Evolutionary conservation across 1,139 yeast genomes (phyloP).

Genomic region (Yamadazyma sp.): DNA sequence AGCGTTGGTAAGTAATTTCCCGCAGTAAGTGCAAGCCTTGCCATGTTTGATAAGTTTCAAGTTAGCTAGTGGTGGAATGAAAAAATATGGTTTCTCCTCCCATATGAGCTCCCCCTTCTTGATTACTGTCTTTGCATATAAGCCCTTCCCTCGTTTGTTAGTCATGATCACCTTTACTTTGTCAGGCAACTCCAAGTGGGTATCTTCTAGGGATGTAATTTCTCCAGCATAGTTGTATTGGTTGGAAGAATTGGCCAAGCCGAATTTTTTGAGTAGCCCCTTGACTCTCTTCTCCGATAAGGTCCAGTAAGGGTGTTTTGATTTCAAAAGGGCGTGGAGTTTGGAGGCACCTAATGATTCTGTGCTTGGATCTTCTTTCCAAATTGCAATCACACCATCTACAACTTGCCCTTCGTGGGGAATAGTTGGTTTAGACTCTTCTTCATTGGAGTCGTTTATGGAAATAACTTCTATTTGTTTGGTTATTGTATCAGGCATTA

Average conservation of each 20-base stretch:
- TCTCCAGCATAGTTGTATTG: slow-evolving; percentile 51
- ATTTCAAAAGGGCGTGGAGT: slow-evolving; percentile 51
- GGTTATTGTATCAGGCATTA: slow-evolving; percentile 8
- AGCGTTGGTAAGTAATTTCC: slow-evolving; percentile 50
- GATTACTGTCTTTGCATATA: slow-evolving; percentile 45
- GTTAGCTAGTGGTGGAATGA: slow-evolving; percentile 72
- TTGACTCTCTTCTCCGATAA: slow-evolving; percentile 60
- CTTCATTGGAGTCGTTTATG: slow-evolving; percentile 30
- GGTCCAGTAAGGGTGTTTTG: slow-evolving; percentile 59
- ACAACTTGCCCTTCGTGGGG: slow-evolving; percentile 70
- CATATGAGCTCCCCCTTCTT: slow-evolving; percentile 55
- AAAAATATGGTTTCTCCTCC: slow-evolving; percentile 62
- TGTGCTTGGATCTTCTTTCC: slow-evolving; percentile 68
- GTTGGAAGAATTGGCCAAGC: slow-evolving; percentile 38
- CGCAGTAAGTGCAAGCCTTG: slow-evolving; percentile 80
- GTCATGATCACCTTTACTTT: slow-evolving; percentile 45
- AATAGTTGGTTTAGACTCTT: slow-evolving; percentile 30
- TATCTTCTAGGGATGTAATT: slow-evolving; percentile 54
- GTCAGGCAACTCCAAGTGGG: slow-evolving; percentile 50
- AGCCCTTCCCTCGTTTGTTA: slow-evolving; percentile 44
- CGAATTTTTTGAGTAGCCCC: slow-evolving; percentile 53
- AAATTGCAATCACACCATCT: slow-evolving; percentile 57
- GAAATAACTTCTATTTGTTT: slow-evolving; percentile 27
- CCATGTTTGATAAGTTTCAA: slow-evolving; percentile 61
- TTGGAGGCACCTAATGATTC: slow-evolving; percentile 59